These are phyloP conservation scores for Arthrobotrys conoides DNA, from an alignment of 2,329 filamentous ascomycete genomes.

Conservation along the genomic window DNA sequence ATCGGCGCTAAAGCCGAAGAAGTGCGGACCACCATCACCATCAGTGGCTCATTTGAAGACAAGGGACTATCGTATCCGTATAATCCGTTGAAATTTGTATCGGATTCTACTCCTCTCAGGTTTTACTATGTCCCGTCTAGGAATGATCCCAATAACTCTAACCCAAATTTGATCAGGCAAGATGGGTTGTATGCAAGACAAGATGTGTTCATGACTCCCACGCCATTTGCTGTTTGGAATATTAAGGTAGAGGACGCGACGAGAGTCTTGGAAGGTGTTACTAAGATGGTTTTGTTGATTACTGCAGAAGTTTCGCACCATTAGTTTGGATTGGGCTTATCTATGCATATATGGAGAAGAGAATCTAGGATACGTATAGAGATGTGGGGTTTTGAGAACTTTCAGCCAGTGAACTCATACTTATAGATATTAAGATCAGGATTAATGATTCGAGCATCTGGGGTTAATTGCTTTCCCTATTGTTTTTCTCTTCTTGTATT, in stretches of 20 bases:
- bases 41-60: slow-evolving; percentile 54
- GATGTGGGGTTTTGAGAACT: too few species aligned
- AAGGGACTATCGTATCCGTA: slow-evolving; percentile 38
- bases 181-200: slow-evolving; percentile 46
- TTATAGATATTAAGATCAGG: too few species aligned
- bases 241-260: slow-evolving; percentile 42
- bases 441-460: too few species aligned
- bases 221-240: slow-evolving; percentile 55
- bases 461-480: too few species aligned
- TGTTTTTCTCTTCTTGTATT: too few species aligned
- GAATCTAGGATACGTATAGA: too few species aligned
- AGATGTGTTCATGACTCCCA: slow-evolving; percentile 54
- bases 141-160: slow-evolving; percentile 47
- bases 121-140: slow-evolving; percentile 54
- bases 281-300: slow-evolving; percentile 37
- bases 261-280: slow-evolving; percentile 1
- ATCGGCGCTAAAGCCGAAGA: slow-evolving; percentile 37
- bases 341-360: too few species aligned
- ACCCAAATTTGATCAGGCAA: slow-evolving; percentile 37
- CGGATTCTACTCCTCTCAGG: slow-evolving; percentile 48
- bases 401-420: too few species aligned
- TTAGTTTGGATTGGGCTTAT: too few species aligned
- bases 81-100: slow-evolving; percentile 42
- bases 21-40: slow-evolving; percentile 38
- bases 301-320: slow-evolving; percentile 51